Percentiles rank a stretch among this genome's conserved stretches.
Evolutionary conservation across 257 asterid genomes (phyloP).

Genomic region (Salvia miltiorrhiza): DNA sequence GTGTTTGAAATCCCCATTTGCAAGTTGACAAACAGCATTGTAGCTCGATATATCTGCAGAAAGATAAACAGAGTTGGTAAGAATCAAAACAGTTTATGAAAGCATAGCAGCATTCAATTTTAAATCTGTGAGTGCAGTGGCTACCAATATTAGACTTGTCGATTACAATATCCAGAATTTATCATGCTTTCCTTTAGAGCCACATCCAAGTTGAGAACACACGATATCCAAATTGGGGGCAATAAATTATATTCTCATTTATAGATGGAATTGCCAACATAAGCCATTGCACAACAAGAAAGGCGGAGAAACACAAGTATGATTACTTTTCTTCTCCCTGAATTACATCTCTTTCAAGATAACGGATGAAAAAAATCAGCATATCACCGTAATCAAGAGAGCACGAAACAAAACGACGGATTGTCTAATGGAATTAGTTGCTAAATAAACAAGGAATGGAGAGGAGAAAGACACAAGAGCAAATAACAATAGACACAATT

Average conservation of each 20-base stretch:
- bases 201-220: not conserved
- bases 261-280: too few relatives aligned
- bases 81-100: not conserved
- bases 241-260: too few relatives aligned
- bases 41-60: constrained; percentile 56
- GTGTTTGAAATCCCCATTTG: constrained; percentile 75
- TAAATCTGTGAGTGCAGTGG: not conserved
- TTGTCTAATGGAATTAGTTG: not conserved
- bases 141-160: too few relatives aligned
- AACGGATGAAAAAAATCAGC: not conserved
- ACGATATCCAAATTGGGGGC: not conserved
- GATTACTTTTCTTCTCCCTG: too few relatives aligned
- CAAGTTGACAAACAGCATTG: constrained; percentile 62
- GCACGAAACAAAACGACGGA: not conserved
- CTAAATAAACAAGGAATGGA: not conserved
- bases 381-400: not conserved
- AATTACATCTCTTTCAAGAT: not conserved
- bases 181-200: not conserved
- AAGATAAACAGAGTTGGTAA: not conserved
- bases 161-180: not conserved
- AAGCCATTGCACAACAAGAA: too few relatives aligned
- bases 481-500: not conserved
- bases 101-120: not conserved
- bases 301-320: too few relatives aligned
- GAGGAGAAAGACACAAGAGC: not conserved